Evolutionary conservation across 345 rosid genomes (phyloP).

Genomic region (Gossypium rotundifolium): DNA sequence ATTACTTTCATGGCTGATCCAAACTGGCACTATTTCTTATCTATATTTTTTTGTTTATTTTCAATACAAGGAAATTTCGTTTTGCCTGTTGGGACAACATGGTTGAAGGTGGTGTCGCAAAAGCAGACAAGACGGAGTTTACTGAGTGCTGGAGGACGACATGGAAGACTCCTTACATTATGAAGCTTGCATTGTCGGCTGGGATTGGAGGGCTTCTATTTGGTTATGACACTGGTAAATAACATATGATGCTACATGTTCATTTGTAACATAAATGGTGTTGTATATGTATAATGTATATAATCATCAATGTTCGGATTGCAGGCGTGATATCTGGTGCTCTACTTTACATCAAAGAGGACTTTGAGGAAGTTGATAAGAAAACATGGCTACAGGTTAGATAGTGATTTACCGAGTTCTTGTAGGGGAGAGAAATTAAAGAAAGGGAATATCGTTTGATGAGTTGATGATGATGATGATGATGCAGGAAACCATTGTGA

Average conservation of each 20-base stretch:
- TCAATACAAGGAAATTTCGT: neutral
- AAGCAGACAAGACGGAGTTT: constrained; percentile 58
- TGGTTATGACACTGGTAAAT: constrained; percentile 84
- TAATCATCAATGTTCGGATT: neutral
- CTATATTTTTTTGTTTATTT: neutral
- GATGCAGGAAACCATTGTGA: constrained; percentile 43
- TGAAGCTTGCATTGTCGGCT: constrained; percentile 79
- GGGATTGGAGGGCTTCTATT: constrained; percentile 94
- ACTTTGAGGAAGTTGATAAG: constrained; percentile 51
- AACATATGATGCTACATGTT: neutral
- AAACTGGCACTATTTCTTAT: too few species aligned
- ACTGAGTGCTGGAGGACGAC: constrained; percentile 70
- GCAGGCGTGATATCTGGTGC: constrained; percentile 60
- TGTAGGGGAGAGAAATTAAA: neutral
- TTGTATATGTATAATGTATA: neutral
- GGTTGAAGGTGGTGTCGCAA: constrained; percentile 65
- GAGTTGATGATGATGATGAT: too few species aligned
- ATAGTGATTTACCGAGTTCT: neutral
- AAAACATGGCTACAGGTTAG: constrained; percentile 68
- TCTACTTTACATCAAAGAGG: constrained; percentile 32
- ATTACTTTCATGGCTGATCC: too few species aligned
- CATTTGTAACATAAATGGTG: neutral
- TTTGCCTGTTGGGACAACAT: constrained; percentile 17
- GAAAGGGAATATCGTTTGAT: neutral
- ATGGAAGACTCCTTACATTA: constrained; percentile 70